Evolutionary conservation across 768 basidiomycete species (phyloP).

Genomic region (Royoungia palumana): DNA sequence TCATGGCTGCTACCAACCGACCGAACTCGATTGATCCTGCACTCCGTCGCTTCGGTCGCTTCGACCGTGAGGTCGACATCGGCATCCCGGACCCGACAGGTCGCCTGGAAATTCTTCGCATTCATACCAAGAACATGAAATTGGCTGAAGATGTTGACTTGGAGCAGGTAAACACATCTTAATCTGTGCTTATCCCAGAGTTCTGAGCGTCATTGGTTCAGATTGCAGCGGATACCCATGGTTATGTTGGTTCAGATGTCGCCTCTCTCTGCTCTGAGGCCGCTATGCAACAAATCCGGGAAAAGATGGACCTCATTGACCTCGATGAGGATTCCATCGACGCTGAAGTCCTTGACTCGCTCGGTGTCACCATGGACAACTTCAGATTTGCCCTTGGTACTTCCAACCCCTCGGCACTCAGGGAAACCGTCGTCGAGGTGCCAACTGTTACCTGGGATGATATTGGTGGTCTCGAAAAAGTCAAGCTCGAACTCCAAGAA

Average conservation of each 20-base stretch:
- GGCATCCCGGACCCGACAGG: conserved; percentile 99
- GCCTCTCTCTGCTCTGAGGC: conserved; percentile 98
- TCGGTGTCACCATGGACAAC: conserved; percentile 99
- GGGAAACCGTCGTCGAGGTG: conserved; percentile 99
- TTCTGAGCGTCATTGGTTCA: conserved; percentile 30
- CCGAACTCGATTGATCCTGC: conserved; percentile 99
- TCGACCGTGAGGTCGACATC: conserved; percentile 99
- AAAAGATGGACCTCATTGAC: conserved; percentile 99
- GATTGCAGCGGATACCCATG: conserved; percentile 99
- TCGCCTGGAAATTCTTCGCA: conserved; percentile 96
- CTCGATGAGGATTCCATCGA: conserved; percentile 98
- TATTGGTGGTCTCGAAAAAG: conserved; percentile 98
- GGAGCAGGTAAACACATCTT: conserved; percentile 61
- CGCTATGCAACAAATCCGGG: conserved; percentile 99
- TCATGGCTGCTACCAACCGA: conserved; percentile 99
- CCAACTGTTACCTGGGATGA: conserved; percentile 99
- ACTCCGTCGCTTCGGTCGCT: conserved; percentile 96
- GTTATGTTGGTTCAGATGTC: conserved; percentile 98
- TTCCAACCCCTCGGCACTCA: conserved; percentile 96
- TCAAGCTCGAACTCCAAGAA: conserved; percentile 98
- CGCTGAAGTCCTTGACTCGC: conserved; percentile 96
- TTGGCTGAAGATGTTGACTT: conserved; percentile 94
- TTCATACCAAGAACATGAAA: conserved; percentile 99
- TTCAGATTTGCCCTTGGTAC: conserved; percentile 98
- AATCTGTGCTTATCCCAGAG: background rate